Conservation (phyloP, 164 flowering plant species). For the Chimonanthus salicifolius region DNA sequence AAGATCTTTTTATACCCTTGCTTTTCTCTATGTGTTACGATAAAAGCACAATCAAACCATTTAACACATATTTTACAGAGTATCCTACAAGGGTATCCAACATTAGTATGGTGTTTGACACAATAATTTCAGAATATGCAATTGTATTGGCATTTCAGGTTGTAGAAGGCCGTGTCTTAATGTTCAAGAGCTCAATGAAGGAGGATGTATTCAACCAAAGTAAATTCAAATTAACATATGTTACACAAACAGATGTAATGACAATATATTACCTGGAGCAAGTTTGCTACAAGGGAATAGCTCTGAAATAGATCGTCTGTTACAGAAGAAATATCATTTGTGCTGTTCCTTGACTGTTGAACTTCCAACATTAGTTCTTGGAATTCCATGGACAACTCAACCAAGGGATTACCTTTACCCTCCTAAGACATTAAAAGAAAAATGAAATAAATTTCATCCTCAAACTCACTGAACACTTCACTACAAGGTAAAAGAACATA, state of each 20-base stretch:
- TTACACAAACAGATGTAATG: not conserved
- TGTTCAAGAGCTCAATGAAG: too few species aligned
- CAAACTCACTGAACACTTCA: not conserved
- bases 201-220: not conserved
- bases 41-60: not conserved
- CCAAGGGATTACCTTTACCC: conserved; percentile 24
- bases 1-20: too few species aligned
- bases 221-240: not conserved
- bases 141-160: too few species aligned
- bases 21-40: too few species aligned
- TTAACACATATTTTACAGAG: not conserved
- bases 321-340: conserved; percentile 32
- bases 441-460: conserved; percentile 1
- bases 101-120: too few species aligned
- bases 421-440: conserved; percentile 27
- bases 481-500: not conserved
- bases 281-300: conserved; percentile 24
- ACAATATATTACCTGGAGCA: conserved; percentile 35
- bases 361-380: conserved; percentile 45
- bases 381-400: conserved; percentile 35
- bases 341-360: conserved; percentile 34
- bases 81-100: too few species aligned
- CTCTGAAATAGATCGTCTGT: conserved; percentile 47
- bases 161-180: too few species aligned
- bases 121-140: too few species aligned